Evolutionary conservation across 2,329 filamentous ascomycete species (phyloP).

Genomic region (Cephalotrichum gorgonifer): DNA sequence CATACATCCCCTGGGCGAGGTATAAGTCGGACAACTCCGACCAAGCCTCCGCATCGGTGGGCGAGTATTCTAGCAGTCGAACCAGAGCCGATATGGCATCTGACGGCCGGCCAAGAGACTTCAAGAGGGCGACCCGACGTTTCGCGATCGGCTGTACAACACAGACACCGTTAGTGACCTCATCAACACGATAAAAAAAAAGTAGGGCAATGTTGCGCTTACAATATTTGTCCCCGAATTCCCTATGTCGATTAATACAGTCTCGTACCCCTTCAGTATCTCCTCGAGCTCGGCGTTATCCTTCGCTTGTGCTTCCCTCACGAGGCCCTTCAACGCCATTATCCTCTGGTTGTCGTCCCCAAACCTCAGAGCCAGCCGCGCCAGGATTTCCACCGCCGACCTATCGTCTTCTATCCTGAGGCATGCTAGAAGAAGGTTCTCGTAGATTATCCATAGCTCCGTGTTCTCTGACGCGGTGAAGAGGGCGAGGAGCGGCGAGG

Average conservation of each 20-base stretch:
- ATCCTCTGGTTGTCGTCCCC: slow-evolving; percentile 76
- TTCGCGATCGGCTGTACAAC: slow-evolving; percentile 65
- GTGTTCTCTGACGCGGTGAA: slow-evolving; percentile 56
- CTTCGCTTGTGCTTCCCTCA: slow-evolving; percentile 71
- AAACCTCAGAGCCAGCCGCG: slow-evolving; percentile 69
- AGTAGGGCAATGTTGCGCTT: slow-evolving; percentile 21
- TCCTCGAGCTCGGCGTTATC: slow-evolving; percentile 54
- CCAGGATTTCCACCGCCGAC: slow-evolving; percentile 64
- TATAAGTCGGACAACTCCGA: slow-evolving; percentile 85
- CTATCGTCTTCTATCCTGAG: slow-evolving; percentile 75
- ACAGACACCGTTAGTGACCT: background rate
- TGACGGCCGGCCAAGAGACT: slow-evolving; percentile 55
- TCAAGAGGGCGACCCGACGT: slow-evolving; percentile 69
- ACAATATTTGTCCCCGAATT: slow-evolving; percentile 72
- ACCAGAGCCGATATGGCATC: slow-evolving; percentile 70
- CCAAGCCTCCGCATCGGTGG: slow-evolving; percentile 90
- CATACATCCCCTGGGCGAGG: slow-evolving; percentile 63
- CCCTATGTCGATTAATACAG: slow-evolving; percentile 41
- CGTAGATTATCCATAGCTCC: slow-evolving; percentile 75
- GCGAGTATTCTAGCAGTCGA: slow-evolving; percentile 68
- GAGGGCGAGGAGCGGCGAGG: slow-evolving; percentile 42
- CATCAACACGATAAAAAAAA: slow-evolving; percentile 1
- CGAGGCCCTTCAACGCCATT: slow-evolving; percentile 71
- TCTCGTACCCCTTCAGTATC: slow-evolving; percentile 69
- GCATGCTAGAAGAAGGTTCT: slow-evolving; percentile 77